Base-by-base conservation (phyloP, 768 basidiomycete species). In the Lentinula sp. region DNA sequence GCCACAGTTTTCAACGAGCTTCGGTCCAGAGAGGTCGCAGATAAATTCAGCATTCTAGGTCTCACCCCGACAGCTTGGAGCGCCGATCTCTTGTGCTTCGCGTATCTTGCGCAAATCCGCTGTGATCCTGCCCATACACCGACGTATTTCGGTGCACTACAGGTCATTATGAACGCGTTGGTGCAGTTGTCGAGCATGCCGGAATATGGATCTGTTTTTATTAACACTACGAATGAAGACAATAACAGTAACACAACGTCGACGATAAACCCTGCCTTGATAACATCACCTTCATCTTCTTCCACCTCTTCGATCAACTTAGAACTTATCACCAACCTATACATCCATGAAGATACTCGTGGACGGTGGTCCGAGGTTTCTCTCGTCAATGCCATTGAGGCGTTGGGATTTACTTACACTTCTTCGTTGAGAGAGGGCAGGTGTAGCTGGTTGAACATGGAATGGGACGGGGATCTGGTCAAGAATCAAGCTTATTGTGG, bases 71-170 rank as follows among this genome's bases (percentile, higher is more conserved):
- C 46, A 39, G 37, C 85, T 12, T 90, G 85, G 67, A 83, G 87
- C 7, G 72, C 83, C 36, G 91, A 88, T 23, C 75, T 91, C 12
- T 78, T 94, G 57, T 76, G 76, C n/a, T 93, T 91, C 69, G 90
- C 86, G 0, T 94, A 93, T 67, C 72, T 86, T 59, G 86, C 90
- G 0, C 90, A 93, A 71, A 88, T 85, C 68, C 87, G 90, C 62
- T 94, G 92, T 71, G 85, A 93, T 66, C 90, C 90, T 35, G 74
- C 72, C 3, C 73, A 78, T 41, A 92, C 90, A 0, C 64, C 84
- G 4, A 69, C 73, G 13, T 88, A 91, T 70, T 92, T 90, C 70
- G 80, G 82, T 2, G 76, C 79, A 57, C 73, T 93, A 45, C 77
- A 75, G 35, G 71, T 72, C 45, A 76, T 91, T 57, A 76, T 85